A percentile compares a stretch with the other conserved stretches of the same genome.
Evolutionary conservation across 441 rosid species (phyloP).

Genomic region (Populus hybrid): DNA sequence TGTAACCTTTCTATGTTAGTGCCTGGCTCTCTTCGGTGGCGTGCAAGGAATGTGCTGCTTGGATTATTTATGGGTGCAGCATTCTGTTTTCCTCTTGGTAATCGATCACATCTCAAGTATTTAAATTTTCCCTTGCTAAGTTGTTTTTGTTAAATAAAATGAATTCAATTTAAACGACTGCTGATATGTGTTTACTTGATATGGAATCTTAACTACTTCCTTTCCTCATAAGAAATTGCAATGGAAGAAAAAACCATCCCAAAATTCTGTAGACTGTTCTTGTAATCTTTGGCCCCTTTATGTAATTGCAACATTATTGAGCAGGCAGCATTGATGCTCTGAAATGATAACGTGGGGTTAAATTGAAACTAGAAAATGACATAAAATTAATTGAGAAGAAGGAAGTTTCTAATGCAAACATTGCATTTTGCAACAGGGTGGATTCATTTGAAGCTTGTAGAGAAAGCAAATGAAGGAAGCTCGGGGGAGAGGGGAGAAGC

Average conservation of each 20-base stretch:
- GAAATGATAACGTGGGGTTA: not conserved
- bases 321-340: not conserved
- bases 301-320: not conserved
- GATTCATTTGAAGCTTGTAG: constrained; percentile 80
- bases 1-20: constrained; percentile 36
- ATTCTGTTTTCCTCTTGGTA: constrained; percentile 86
- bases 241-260: not conserved
- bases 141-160: not conserved
- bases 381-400: not conserved
- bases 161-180: not conserved
- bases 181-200: not conserved
- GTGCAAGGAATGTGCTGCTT: constrained; percentile 75
- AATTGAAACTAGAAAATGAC: not conserved
- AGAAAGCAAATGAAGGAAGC: constrained; percentile 76
- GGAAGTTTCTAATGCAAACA: constrained; percentile 6
- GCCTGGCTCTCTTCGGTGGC: constrained; percentile 92
- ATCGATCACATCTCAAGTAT: constrained; percentile 11
- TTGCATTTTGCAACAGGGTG: constrained; percentile 51
- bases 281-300: not conserved
- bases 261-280: not conserved
- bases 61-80: constrained; percentile 89
- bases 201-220: not conserved
- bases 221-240: not conserved
- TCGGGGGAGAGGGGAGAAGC: constrained; percentile 33
- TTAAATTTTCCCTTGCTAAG: not conserved